Evolutionary conservation across 257 asterid genomes (phyloP), one percentile per base, ranked within the genome.

Genomic region (Primulina eburnea): DNA sequence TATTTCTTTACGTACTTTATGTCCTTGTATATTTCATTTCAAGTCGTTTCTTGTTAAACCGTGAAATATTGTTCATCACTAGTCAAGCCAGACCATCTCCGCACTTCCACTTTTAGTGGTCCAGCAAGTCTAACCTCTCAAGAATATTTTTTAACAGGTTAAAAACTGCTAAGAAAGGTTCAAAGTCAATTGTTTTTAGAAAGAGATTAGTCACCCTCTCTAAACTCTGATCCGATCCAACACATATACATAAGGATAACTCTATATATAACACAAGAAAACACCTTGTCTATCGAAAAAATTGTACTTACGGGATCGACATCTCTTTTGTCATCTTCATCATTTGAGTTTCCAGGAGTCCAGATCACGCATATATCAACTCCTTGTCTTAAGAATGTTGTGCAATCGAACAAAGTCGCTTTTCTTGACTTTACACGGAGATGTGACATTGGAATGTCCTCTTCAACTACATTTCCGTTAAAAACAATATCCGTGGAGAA

Each of bases 361-460:
- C 84, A 43, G 34, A 87, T 85, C 61, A 85, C 88, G 67, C 91
- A 91, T 35, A 91, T 78, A 72, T 94, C 97, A 16, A 94, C 63
- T 32, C 95, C 99, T 16, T 87, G 96, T 81, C 99, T 83, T 64
- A 94, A 71, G 75, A 89, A 84, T 76, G 93, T 82, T 35, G 82
- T 74, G 79, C 99, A 94, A 74, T 94, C 99, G 8, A 80, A 65
- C 26, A 71, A 24, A 20, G 79, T 73, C 43, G 97, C 97, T 73
- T 80, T 91, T 80, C 97, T 84, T 47, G 99, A 91, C 79, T 86
- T 81, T 24, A 91, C 67, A 73, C 99, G 96, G 67, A 91, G 85
- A 77, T 85, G 72, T 10, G 95, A 62, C 73, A 83, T 73, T 4
- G 90, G 89, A 69, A 91, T 65, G 8, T 85, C 78, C 73, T 77